Base-by-base conservation (phyloP, 495 filamentous ascomycete genomes). In the Podospora pseudoanserina region DNA sequence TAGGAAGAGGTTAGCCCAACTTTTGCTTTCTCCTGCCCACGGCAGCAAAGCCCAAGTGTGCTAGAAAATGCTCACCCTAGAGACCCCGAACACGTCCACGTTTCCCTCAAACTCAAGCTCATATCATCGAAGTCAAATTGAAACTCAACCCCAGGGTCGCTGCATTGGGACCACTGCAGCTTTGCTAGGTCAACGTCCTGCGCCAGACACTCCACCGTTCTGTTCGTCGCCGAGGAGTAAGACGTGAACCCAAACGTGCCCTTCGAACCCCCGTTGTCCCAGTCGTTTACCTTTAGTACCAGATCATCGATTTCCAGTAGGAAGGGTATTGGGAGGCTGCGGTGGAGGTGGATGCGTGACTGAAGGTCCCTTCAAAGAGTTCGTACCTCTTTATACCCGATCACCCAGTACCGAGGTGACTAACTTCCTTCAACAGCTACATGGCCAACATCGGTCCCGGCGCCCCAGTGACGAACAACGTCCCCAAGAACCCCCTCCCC, bases 261-360 rank as follows among this genome's bases (percentile, higher is more conserved):
- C 64, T 49, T 71, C 60, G 69, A 57, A 18, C 72, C 72, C 55
- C 72, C 72, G 54, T 66, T 71, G 72, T 73, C 72, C 69, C 68
- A 71, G 65, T 73, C 55, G 69, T 67, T 66, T 65, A 73, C 69
- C 59, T 71, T 73, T 59, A 73, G 67, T 32, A 69, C 58, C 32
- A 73, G 65, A 49, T 73, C 66, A 57, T 73, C 67, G 26, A 73
- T 73, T 9, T 73, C 72, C 72, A 71, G 59, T 69, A 73, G 13
- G 71, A 66, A 63, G 39, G 55, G 39, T 34, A 58, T 20, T 39
- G 55, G 30, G 69, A 67, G 44, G 26, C 26, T 58, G n/a, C 5
- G 5, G 78, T 9, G 87, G 86, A 59, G 87, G 87, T 9, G 87
- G 87, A n/a, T 90, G 86, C 71, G 82, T 89, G 28, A 84, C 76